A percentile compares a stretch with the other conserved stretches of the same genome.
Conservation (phyloP, 208 protist genomes). For the Crithidia bombi region DNA sequence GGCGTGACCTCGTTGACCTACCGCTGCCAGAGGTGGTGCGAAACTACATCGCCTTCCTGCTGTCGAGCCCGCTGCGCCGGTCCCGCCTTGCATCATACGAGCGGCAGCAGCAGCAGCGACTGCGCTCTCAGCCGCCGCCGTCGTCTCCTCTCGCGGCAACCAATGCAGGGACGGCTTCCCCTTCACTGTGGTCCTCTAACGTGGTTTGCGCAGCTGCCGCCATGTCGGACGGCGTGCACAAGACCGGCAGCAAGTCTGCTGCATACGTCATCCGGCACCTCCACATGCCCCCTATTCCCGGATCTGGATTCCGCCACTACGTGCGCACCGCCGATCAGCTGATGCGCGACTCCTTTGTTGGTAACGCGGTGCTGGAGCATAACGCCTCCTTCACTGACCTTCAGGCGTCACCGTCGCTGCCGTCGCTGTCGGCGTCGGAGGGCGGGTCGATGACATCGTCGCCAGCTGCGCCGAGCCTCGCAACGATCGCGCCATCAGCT, state of each 20-base stretch:
- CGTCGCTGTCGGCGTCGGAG: background rate
- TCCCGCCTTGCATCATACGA: background rate
- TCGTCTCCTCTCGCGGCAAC: background rate
- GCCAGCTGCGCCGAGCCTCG: slow-evolving; percentile 14
- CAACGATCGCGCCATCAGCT: slow-evolving; percentile 10
- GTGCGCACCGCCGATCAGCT: slow-evolving; percentile 37
- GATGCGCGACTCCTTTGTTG: slow-evolving; percentile 35
- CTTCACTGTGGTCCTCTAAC: background rate
- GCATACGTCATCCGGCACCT: background rate
- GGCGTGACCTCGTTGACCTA: slow-evolving; percentile 48
- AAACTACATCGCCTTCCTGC: slow-evolving; percentile 39
- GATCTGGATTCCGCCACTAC: slow-evolving; percentile 37
- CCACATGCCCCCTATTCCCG: slow-evolving; percentile 15
- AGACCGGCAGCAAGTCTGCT: background rate
- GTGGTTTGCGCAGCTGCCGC: too few species aligned
- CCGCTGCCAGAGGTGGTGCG: slow-evolving; percentile 49
- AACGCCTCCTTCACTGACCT: slow-evolving; percentile 20
- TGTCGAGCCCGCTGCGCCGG: slow-evolving; percentile 36
- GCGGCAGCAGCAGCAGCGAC: slow-evolving; percentile 6
- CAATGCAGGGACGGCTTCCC: background rate
- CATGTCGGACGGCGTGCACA: background rate
- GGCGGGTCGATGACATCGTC: slow-evolving; percentile 8
- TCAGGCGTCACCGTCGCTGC: background rate
- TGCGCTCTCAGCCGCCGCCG: background rate
- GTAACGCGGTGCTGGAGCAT: slow-evolving; percentile 26